Evolutionary conservation across 305 asterid species (phyloP), one percentile per base, ranked within the genome.

Genomic region (Fraxinus sp.): DNA sequence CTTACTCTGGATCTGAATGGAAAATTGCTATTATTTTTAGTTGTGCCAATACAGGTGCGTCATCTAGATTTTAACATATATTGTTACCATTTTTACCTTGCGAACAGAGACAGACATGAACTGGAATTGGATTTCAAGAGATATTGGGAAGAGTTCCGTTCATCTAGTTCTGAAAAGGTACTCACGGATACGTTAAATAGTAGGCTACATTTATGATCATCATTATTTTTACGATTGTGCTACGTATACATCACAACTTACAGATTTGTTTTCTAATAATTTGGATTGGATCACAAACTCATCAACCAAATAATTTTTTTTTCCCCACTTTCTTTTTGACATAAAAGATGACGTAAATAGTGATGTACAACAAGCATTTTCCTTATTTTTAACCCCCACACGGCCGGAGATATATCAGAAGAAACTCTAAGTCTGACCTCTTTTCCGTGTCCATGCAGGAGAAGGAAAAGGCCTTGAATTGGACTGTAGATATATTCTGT

Each of bases 401-500:
- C 7, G 0, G 24, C 26, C 3, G 4, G 77, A 72, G 46, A 33
- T 33, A n/a, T n/a, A 33, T 72, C 43, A 72, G 43, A 72, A 72
- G 28, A 72, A 32, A 72, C 77, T 72, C 14, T 13, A 33, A 72
- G 24, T 35, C 49, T 72, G 26, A 72, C 82, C 55, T 43, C 43
- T 79, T 87, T 87, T 88, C 77, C 83, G 62, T 89, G 24, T 87
- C 85, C 46, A 33, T 87, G 90, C 97, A 97, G 99, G 98, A 95
- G 88, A 97, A 97, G 92, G 99, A 97, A 91, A 94, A 88, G 89
- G 96, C 98, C 90, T 90, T 95, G 93, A 95, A 93, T 86, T 88
- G 92, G 96, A 90, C 98, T 46, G 89, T 97, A 85, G 98, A 97
- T 87, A 89, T 90, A 85, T 95, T 97, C 92, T 97, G 99, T 95